Evolutionary conservation across 2,329 filamentous ascomycete species (phyloP).

Genomic region (Fusarium beomiforme): DNA sequence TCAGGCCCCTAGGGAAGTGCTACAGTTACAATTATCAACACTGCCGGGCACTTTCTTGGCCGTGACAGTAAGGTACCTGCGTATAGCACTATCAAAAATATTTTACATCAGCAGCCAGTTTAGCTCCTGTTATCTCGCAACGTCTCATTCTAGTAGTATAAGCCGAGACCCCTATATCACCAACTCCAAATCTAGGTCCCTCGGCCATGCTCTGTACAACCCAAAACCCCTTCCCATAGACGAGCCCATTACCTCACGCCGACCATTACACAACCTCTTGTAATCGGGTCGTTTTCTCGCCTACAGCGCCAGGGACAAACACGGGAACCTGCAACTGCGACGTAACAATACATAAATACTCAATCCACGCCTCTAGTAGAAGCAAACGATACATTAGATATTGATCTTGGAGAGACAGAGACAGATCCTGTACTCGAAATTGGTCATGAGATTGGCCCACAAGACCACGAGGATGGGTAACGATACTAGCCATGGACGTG

Average conservation of each 20-base stretch:
- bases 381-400: conserved; percentile 4
- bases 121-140: neutral
- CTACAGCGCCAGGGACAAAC: conserved; percentile 26
- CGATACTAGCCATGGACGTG: neutral
- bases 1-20: neutral
- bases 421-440: neutral
- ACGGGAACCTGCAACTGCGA: conserved; percentile 26
- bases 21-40: conserved; percentile 1
- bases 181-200: neutral
- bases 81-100: no score
- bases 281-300: conserved; percentile 15
- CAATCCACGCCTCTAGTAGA: conserved; percentile 24
- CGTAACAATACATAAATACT: conserved; percentile 11
- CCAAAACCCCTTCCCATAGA: conserved; percentile 16
- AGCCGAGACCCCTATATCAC: neutral
- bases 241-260: conserved; percentile 7
- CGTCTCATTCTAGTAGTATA: conserved; percentile 19
- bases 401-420: neutral
- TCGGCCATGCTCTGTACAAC: conserved; percentile 1
- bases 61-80: neutral
- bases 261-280: conserved; percentile 19
- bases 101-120: neutral
- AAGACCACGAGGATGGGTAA: neutral
- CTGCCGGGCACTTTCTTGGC: conserved; percentile 18
- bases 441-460: neutral